Evolutionary conservation across 352 stramenopile genomes (phyloP).

Genomic region (Phytophthora kernoviae): DNA sequence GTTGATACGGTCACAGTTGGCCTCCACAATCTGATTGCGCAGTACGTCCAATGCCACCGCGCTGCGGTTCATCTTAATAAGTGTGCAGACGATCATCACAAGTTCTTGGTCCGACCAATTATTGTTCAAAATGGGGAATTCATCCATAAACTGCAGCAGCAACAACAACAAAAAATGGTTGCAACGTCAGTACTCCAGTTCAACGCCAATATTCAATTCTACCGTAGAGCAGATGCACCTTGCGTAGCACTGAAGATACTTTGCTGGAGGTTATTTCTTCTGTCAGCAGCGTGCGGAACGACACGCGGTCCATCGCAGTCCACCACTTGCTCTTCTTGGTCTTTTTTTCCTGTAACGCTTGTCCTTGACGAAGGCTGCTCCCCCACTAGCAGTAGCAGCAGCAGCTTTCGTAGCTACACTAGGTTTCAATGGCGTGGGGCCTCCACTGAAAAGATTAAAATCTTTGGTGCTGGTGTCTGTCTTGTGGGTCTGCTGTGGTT

Average conservation of each 20-base stretch:
- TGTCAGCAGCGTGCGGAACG: slow-evolving; percentile 61
- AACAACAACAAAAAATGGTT: slow-evolving; percentile 1
- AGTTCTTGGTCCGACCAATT: slow-evolving; percentile 75
- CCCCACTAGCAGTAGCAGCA: too few species aligned
- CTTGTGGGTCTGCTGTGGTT: not conserved
- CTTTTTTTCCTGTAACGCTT: slow-evolving; percentile 10
- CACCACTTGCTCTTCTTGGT: slow-evolving; percentile 47
- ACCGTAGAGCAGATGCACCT: slow-evolving; percentile 21
- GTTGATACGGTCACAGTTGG: slow-evolving; percentile 59
- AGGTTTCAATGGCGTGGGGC: too few species aligned
- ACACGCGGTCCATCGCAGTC: slow-evolving; percentile 63
- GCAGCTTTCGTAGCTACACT: not conserved
- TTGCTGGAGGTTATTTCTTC: slow-evolving; percentile 60
- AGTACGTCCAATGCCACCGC: slow-evolving; percentile 62
- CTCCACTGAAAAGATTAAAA: too few species aligned
- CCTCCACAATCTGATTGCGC: slow-evolving; percentile 63
- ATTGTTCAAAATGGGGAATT: slow-evolving; percentile 67
- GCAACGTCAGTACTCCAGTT: slow-evolving; percentile 5
- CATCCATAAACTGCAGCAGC: slow-evolving; percentile 57
- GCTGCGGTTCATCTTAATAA: slow-evolving; percentile 79
- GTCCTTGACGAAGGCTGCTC: too few species aligned
- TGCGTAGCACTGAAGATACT: slow-evolving; percentile 62
- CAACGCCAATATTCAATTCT: not conserved
- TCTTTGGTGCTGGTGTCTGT: too few species aligned
- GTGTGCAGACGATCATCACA: slow-evolving; percentile 70